Base-by-base conservation (phyloP, 2,329 filamentous ascomycete species). In the Ceratocystis harringtonii region DNA sequence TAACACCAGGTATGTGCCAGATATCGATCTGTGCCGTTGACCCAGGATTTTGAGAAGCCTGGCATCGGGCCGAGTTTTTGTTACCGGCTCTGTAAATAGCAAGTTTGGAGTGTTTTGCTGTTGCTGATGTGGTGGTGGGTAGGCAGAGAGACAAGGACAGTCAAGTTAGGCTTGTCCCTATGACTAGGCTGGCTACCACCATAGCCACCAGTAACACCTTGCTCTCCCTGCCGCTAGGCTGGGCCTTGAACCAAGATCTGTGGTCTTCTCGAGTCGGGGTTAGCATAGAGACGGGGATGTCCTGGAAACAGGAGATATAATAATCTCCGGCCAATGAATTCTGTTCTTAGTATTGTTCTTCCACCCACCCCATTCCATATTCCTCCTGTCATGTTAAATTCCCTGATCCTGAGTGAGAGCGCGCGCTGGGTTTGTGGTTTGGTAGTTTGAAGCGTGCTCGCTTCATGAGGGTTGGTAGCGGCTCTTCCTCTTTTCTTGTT, bases 351-450 rank as follows among this genome's bases (percentile, higher is more conserved):
- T 58, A 7, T 3, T 30, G 5, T 32, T 30, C 28, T 17, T 50
- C 17, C 5, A 10, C 17, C 25, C 17, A 32, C 15, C 30, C n/a
- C 45, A n/a, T 8, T 50, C 22, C 22, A 15, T 50, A 50, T n/a
- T 58, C 52, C 52, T 58, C 52, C 52, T 58, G 52, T 58, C 52
- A 58, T 58, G 52, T 58, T 30, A 58, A 30, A 58, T 58, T 58
- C 52, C 28, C 28, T 25, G 15, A 58, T 52, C 48, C 48, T 52
- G 15, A 52, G 48, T 22, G 25, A 19, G 19, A 22, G 8, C 48
- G 15, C 48, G 12, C 48, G 19, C 19, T 25, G 48, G 19, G 48
- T 52, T 8, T 10, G 5, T 25, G 48, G 19, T n/a, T 25, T 52
- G 28, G 48, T 22, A 5, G 48, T 52, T 52, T 52, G 48, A 52